Percentiles rank a stretch among this genome's conserved stretches.
Conservation (phyloP, 2,329 filamentous ascomycete genomes). For the Metarhizium album region DNA sequence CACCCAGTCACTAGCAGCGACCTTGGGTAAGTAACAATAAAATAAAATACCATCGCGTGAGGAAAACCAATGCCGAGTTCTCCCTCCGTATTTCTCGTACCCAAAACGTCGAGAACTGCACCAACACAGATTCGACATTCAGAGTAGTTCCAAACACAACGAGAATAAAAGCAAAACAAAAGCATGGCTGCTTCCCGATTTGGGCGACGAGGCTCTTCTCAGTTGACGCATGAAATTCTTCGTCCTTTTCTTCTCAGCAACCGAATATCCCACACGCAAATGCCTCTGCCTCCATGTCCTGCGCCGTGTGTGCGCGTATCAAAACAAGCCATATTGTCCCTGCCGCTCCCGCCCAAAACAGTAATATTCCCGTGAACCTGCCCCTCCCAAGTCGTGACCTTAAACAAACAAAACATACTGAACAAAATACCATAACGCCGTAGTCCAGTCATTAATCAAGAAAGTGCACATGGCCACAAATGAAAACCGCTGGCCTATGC, state of each 20-base stretch:
- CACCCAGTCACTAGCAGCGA: slow-evolving; percentile 1
- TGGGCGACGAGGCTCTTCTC: background rate
- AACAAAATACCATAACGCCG: slow-evolving; percentile 22
- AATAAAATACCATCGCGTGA: too few species aligned
- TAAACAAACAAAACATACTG: slow-evolving; percentile 5
- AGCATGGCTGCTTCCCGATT: background rate
- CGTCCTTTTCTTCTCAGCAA: background rate
- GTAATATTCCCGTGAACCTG: slow-evolving; percentile 9
- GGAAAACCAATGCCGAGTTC: background rate
- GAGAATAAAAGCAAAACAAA: background rate
- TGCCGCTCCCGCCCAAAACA: slow-evolving; percentile 11
- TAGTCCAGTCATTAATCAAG: slow-evolving; percentile 24
- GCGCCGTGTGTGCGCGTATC: slow-evolving; percentile 10
- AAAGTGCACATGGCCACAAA: slow-evolving; percentile 10
- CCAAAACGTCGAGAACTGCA: background rate
- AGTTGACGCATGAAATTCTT: background rate
- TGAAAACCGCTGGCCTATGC: slow-evolving; percentile 19
- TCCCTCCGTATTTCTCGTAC: background rate
- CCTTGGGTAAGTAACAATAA: background rate
- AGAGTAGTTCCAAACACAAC: background rate
- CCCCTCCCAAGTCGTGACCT: slow-evolving; percentile 9
- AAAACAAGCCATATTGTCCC: slow-evolving; percentile 13
- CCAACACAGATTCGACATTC: background rate
- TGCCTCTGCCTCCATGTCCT: slow-evolving; percentile 9
- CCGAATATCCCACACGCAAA: slow-evolving; percentile 6